Evolutionary conservation across 2,329 filamentous ascomycete genomes (phyloP).

Genomic region (Colletotrichum brevisporum): DNA sequence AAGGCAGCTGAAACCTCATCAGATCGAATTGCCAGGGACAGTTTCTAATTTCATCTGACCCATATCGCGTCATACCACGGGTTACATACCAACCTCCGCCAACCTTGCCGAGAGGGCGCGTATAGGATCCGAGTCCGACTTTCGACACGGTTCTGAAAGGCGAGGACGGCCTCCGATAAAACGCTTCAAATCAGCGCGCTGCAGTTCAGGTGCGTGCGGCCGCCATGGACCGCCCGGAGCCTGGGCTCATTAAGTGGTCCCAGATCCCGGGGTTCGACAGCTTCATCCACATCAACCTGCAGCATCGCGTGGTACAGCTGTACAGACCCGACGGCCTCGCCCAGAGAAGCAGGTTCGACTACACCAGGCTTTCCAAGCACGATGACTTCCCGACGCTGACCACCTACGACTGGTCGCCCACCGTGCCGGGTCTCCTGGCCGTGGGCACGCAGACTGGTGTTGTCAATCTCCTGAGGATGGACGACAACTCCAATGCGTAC

Average conservation of each 20-base stretch:
- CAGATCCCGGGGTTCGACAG: conserved; percentile 70
- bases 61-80: no score
- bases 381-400: conserved; percentile 75
- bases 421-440: conserved; percentile 76
- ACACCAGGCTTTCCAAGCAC: conserved; percentile 69
- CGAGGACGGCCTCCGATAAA: background rate
- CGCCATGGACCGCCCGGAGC: conserved; percentile 71
- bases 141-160: background rate
- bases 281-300: conserved; percentile 76
- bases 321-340: conserved; percentile 74
- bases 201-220: conserved; percentile 34
- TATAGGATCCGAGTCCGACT: background rate
- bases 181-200: no score
- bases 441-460: conserved; percentile 83
- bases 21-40: no score
- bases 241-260: conserved; percentile 77
- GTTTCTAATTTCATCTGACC: no score
- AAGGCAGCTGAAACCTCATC: no score
- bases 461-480: conserved; percentile 80
- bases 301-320: conserved; percentile 73
- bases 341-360: conserved; percentile 70
- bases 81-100: no score
- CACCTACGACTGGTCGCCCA: conserved; percentile 77
- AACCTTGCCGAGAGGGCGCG: no score
- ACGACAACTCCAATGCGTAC: conserved; percentile 77